Base-by-base conservation (phyloP, 2,329 filamentous ascomycete genomes). In the Aspergillus sergii region DNA sequence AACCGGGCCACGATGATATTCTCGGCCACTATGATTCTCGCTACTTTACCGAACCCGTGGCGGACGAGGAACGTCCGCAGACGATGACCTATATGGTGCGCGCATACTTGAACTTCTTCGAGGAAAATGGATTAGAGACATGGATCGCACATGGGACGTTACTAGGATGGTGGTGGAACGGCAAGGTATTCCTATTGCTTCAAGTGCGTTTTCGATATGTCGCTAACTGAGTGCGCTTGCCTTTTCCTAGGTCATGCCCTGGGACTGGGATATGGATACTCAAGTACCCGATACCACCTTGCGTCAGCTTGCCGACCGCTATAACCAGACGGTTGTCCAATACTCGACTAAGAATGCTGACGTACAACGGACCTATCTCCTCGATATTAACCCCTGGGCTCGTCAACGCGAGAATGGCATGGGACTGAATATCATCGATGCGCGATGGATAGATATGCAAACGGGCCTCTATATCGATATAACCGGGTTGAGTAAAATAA, bases 151-250 rank as follows among this genome's bases (percentile, higher is more conserved):
- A 96, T 76, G 92, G 92, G 56, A 93, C 92, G 5, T 80, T 95
- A 57, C 81, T 96, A 26, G 92, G 92, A 14, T 96, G 92, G 92
- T 95, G 91, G 91, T 96, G 92, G 92, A 94, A 93, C 74, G 82
- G 82, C 61, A 82, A 82, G 78, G 84, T 85, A 75, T n/a, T 65
- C 55, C 14, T 14, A 4, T 19, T 19, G 8, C 16, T 32, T 21
- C n/a, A 32, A 16, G 3, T 9, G 39, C 48, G 23, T 12, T 56
- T 30, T 19, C 8, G 14, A 14, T 19, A 26, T 9, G 8, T 50
- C 23, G 16, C 48, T 51, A 32, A 51, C 9, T 21, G 48, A 28
- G 7, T 19, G 46, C 46, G 26, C 46, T 19, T 32, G 8, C 23
- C 3, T 39, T 11, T n/a, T 58, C 39, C 8, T 79, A 87, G 78